phyloP scores from a whole-genome alignment of 768 basidiomycete species.

The Sarcomyxa edulis region DNA sequence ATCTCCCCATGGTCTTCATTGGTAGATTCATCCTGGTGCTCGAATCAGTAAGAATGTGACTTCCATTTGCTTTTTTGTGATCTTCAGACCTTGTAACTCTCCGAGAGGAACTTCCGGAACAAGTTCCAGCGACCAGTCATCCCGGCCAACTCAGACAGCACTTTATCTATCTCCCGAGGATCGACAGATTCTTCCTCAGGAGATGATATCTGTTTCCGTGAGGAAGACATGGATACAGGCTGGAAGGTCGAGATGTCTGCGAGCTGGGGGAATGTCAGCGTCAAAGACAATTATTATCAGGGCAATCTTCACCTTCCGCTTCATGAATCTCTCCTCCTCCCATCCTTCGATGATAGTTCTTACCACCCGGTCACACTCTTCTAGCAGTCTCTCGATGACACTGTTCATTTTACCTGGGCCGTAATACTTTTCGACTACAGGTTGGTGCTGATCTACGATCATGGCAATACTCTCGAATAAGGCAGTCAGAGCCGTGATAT shows the following conservation, averaged over 20 bases:
- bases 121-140: conserved; percentile 92
- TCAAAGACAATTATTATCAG: neutral
- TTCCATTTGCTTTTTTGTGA: no score
- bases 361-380: conserved; percentile 85
- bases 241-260: conserved; percentile 40
- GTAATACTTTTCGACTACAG: conserved; percentile 97
- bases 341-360: conserved; percentile 72
- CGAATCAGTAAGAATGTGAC: no score
- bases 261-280: conserved; percentile 27
- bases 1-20: conserved; percentile 10
- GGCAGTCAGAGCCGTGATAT: conserved; percentile 82
- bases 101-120: conserved; percentile 82
- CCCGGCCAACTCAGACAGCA: conserved; percentile 81
- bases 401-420: conserved; percentile 81
- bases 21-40: conserved; percentile 14
- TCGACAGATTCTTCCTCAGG: conserved; percentile 61
- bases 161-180: conserved; percentile 86
- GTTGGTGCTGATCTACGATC: conserved; percentile 97
- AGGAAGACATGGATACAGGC: conserved; percentile 24
- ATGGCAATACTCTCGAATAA: conserved; percentile 93
- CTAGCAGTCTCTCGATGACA: conserved; percentile 70
- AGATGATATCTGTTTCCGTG: conserved; percentile 22
- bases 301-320: conserved; percentile 55
- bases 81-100: conserved; percentile 59
- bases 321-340: conserved; percentile 86